Conservation (phyloP, 2,329 filamentous ascomycete genomes). For the Aspergillus fijiensis region DNA sequence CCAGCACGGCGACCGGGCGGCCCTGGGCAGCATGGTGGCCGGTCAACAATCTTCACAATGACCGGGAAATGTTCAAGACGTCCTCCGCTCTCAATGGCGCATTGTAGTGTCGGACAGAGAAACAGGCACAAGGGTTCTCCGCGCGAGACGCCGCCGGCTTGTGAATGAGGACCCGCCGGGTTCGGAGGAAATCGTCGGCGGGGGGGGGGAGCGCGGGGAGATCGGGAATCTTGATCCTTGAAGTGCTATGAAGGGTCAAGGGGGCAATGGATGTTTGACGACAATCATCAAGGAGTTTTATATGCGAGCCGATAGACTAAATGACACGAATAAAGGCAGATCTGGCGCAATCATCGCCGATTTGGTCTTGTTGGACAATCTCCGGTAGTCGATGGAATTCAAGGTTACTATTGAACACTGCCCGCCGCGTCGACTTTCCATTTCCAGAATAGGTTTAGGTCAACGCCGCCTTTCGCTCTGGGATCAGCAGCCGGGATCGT, state of each 20-base stretch:
- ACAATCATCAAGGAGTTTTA: not conserved
- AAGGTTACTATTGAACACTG: too few relatives aligned
- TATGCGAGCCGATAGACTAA: not conserved
- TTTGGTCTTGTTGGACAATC: not conserved
- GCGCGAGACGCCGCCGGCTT: slow-evolving; percentile 22
- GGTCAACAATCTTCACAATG: slow-evolving; percentile 11
- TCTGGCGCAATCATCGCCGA: slow-evolving; percentile 32
- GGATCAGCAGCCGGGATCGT: too few relatives aligned
- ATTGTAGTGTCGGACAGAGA: slow-evolving; percentile 16
- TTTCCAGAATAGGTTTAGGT: too few relatives aligned
- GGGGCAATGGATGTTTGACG: not conserved
- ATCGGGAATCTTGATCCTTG: slow-evolving; percentile 10
- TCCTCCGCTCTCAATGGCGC: slow-evolving; percentile 22
- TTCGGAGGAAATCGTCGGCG: slow-evolving; percentile 34
- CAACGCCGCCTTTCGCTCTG: too few relatives aligned
- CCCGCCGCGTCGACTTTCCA: too few relatives aligned
- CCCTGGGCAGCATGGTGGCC: slow-evolving; percentile 39
- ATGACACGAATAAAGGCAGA: slow-evolving; percentile 8
- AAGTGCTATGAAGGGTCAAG: slow-evolving; percentile 5
- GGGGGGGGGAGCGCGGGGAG: slow-evolving; percentile 4
- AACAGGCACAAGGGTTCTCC: slow-evolving; percentile 12
- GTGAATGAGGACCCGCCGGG: slow-evolving; percentile 31
- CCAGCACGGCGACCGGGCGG: slow-evolving; percentile 36
- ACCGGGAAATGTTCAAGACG: not conserved
- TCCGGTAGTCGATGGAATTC: not conserved